Base-by-base conservation (phyloP, 495 filamentous ascomycete species). In the Penicillium antarcticum region DNA sequence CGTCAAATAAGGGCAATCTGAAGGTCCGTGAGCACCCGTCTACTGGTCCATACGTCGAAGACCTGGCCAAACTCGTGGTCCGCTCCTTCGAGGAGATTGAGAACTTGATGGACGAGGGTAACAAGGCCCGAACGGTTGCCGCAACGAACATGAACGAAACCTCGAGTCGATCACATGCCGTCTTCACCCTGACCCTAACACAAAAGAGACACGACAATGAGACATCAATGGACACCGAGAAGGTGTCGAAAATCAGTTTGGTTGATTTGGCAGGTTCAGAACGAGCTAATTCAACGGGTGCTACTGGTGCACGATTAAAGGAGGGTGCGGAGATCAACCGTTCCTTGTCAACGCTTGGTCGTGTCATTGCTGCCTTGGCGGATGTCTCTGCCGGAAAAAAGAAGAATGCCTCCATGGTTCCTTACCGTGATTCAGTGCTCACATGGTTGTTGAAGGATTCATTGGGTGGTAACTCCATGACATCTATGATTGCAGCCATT, bases 131-230 rank as follows among this genome's bases (percentile, higher is more conserved):
- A 75, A 99, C 95, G 16, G 95, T 99, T 33, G 95, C 95, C 4
- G 95, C 95, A 4, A 99, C 95, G 33, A 99, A 97, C 77, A 97
- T 97, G 94, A 99, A 99, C 76, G 94, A 97, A 73, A 97, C 95
- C 3, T 97, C 92, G 44, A 96, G 91, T 82, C 83, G 95, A 71
- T 96, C 90, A 60, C 95, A 99, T 65, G 95, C 95, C 32, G 95
- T 99, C 12, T 99, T 99, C 68, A 99, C 95, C 5, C 75, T 99
- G 35, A 97, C 91, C 48, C 77, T 99, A 17, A 95, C 91, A 4
- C 95, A 97, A 63, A 96, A 96, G 68, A 80, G 89, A 51, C 91
- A 91, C 59, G 95, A 99, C 64, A 75, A 84, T 0, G 95, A 97
- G 67, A 97, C 92, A 0, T 89, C 87, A 36, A 92, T 99, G 89